Percentiles rank a stretch among this genome's conserved stretches.
phyloP scores from a whole-genome alignment of 768 basidiomycete species.

The Podaxis sp. region DNA sequence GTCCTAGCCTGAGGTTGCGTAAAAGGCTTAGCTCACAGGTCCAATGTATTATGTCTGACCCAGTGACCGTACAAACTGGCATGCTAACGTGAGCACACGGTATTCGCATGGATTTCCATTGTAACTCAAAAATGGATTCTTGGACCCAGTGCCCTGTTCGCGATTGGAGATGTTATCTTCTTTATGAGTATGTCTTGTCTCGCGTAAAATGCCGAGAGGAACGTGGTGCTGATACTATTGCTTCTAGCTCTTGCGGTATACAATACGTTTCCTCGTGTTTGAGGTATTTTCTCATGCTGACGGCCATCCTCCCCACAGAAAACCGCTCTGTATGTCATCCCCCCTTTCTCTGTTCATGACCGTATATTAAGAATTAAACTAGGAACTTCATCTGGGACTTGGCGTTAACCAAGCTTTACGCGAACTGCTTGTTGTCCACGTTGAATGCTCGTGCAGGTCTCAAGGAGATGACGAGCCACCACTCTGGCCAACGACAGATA shows the following conservation, averaged over 20 bases:
- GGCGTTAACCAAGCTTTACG: constrained; percentile 46
- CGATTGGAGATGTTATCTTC: constrained; percentile 41
- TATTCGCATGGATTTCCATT: not conserved
- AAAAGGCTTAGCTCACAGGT: constrained; percentile 4
- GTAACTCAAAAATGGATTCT: not conserved
- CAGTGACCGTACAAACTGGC: constrained; percentile 45
- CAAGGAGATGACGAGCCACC: constrained; percentile 22
- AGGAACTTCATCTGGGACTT: constrained; percentile 54
- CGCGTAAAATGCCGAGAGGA: not conserved
- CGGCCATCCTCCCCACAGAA: constrained; percentile 27
- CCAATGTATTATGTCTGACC: not conserved
- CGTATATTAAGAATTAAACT: not conserved
- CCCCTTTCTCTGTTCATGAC: not conserved
- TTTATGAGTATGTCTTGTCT: constrained; percentile 38
- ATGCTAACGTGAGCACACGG: constrained; percentile 33
- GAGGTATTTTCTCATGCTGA: not conserved
- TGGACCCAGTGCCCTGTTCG: constrained; percentile 35
- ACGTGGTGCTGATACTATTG: not conserved
- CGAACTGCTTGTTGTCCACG: constrained; percentile 49
- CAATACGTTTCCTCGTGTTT: not conserved
- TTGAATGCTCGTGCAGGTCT: constrained; percentile 43
- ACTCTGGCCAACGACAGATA: constrained; percentile 9
- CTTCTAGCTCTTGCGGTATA: constrained; percentile 35
- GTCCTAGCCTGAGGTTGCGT: constrained; percentile 9
- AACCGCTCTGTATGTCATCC: constrained; percentile 39